These are phyloP conservation scores for Cyathus striatus DNA, from an alignment of 768 basidiomycete species.

Conservation along the genomic window DNA sequence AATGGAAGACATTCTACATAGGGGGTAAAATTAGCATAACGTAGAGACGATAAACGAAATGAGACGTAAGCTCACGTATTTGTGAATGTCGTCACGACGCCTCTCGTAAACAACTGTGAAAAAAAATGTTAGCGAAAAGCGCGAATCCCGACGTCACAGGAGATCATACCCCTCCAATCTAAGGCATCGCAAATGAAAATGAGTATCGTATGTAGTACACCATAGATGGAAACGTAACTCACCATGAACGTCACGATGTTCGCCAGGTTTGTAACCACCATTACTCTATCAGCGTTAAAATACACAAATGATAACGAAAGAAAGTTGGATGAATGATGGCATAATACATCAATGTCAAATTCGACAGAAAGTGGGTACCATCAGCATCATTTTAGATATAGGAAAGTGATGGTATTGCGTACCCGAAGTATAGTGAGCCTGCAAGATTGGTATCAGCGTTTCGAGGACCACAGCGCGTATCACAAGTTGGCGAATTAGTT, in stretches of 20 bases:
- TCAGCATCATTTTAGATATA: background rate
- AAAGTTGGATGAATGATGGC: too few relatives aligned
- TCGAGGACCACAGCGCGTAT: too few relatives aligned
- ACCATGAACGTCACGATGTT: constrained; percentile 36
- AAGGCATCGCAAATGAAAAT: background rate
- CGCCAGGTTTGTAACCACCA: constrained; percentile 26
- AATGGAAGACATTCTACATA: constrained; percentile 26
- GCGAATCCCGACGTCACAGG: background rate
- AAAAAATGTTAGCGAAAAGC: background rate
- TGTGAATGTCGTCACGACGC: constrained; percentile 24
- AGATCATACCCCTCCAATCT: constrained; percentile 27
- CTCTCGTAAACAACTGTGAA: constrained; percentile 24
- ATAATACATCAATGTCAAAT: too few relatives aligned
- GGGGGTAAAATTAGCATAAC: background rate
- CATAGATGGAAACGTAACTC: constrained; percentile 3
- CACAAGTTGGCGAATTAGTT: background rate
- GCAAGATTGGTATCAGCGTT: background rate
- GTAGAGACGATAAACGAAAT: background rate
- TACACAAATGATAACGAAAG: background rate
- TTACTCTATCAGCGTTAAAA: constrained; percentile 18
- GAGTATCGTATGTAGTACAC: background rate
- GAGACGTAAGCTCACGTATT: constrained; percentile 23
- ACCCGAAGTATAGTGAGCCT: constrained; percentile 38
- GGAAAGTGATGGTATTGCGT: background rate
- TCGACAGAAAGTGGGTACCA: too few relatives aligned